phyloP scores from a whole-genome alignment of 2,329 filamentous ascomycete genomes.

The Colletotrichum simmondsii region DNA sequence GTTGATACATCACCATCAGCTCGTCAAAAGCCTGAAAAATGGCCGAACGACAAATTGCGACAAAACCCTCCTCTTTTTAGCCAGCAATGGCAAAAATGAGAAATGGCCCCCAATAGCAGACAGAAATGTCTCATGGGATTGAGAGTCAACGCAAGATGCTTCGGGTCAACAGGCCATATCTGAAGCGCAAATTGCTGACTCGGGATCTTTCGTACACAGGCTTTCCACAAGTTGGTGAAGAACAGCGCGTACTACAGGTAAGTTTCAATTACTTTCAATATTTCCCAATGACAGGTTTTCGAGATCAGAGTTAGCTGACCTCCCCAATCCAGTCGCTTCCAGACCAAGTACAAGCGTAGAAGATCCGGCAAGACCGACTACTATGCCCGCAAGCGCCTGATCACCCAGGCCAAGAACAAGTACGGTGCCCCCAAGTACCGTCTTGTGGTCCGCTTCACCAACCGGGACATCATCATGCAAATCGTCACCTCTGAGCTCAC shows the following conservation, averaged over 20 bases:
- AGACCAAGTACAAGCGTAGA: constrained; percentile 99
- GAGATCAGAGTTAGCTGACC: constrained; percentile 17
- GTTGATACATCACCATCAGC: constrained; percentile 52
- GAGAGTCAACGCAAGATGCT: constrained; percentile 98
- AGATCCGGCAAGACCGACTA: constrained; percentile 99
- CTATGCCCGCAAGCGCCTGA: constrained; percentile 99
- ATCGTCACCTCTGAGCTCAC: constrained; percentile 96
- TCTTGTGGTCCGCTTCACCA: constrained; percentile 98
- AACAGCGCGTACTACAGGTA: constrained; percentile 99
- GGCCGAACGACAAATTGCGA: constrained; percentile 4
- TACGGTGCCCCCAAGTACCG: constrained; percentile 99
- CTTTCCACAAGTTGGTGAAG: constrained; percentile 96
- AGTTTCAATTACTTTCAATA: constrained; percentile 51
- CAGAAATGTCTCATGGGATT: constrained; percentile 55
- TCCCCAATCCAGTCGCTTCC: constrained; percentile 79
- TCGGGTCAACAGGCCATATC: constrained; percentile 77
- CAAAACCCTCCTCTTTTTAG: constrained; percentile 42
- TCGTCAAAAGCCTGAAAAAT: background rate
- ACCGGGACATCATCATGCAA: constrained; percentile 99
- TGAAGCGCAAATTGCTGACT: constrained; percentile 99
- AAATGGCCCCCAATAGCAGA: constrained; percentile 37
- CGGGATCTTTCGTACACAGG: constrained; percentile 74
- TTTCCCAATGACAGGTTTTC: background rate
- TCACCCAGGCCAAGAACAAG: constrained; percentile 99
- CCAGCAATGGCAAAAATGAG: constrained; percentile 36